Evolutionary conservation across 2,329 filamentous ascomycete genomes (phyloP).

Genomic region (Aspergillaceae sp.): DNA sequence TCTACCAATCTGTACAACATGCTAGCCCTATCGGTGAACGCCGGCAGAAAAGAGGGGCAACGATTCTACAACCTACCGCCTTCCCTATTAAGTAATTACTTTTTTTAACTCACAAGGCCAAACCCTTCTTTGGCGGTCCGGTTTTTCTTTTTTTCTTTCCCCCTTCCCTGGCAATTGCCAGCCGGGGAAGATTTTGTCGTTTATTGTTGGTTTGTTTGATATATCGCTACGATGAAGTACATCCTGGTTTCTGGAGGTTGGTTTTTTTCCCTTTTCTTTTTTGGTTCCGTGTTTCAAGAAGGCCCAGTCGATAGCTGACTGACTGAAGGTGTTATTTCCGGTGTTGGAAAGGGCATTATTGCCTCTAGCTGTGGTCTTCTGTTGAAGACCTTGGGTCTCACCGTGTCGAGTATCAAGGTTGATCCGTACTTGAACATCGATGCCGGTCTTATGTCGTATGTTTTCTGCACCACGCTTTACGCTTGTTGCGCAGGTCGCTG

Average conservation of each 20-base stretch:
- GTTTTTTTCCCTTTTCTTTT: constrained; percentile 14
- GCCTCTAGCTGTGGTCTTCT: constrained; percentile 41
- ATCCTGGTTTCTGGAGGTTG: constrained; percentile 70
- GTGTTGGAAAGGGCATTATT: constrained; percentile 56
- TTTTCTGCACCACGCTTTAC: constrained; percentile 23
- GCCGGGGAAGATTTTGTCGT: constrained; percentile 9
- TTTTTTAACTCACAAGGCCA: constrained; percentile 4
- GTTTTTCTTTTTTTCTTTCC: constrained; percentile 8
- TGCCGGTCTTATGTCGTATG: constrained; percentile 63
- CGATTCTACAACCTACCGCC: neutral
- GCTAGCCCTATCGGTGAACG: neutral
- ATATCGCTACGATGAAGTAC: constrained; percentile 60
- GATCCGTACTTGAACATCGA: constrained; percentile 70
- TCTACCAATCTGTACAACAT: neutral
- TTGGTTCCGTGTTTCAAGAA: neutral
- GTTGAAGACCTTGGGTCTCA: constrained; percentile 21
- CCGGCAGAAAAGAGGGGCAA: neutral
- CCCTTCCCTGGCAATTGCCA: constrained; percentile 11
- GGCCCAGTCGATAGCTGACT: too few relatives aligned
- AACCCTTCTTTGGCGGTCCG: neutral
- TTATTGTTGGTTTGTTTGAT: neutral
- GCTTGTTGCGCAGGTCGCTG: neutral
- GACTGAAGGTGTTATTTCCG: constrained; percentile 38
- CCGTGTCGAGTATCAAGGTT: constrained; percentile 26
- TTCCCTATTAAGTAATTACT: neutral